Percentiles rank a stretch among this genome's conserved stretches.
Evolutionary conservation across 73 alveolate species (phyloP).

Genomic region (Symbiodinium pilosum): DNA sequence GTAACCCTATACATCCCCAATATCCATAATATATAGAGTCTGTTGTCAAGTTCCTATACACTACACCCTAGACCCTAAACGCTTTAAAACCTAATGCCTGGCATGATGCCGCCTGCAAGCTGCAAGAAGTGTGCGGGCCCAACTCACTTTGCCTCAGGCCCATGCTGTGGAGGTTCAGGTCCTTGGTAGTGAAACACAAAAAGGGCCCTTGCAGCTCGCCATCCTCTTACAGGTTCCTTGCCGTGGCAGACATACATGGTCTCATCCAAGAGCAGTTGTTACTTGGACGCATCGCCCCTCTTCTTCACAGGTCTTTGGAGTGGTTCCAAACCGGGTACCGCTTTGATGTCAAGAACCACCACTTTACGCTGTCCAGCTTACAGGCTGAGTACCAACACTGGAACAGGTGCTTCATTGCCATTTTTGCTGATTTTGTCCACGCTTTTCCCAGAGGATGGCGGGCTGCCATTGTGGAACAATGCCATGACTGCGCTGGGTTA

Average conservation of each 20-base stretch:
- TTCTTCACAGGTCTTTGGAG: neutral
- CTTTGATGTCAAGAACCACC: neutral
- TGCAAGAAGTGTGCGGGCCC: neutral
- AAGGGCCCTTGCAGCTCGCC: neutral
- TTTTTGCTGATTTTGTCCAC: slow-evolving; percentile 36
- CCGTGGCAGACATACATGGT: neutral
- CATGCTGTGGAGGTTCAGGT: neutral
- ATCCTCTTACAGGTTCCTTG: neutral
- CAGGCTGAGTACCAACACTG: neutral
- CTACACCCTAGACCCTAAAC: too few species aligned
- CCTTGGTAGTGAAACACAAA: neutral
- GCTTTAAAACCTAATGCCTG: too few species aligned
- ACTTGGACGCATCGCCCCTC: neutral
- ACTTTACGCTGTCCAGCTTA: neutral
- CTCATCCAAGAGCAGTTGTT: neutral
- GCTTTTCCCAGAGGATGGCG: slow-evolving; percentile 46
- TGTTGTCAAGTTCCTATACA: too few species aligned
- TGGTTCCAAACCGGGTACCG: neutral
- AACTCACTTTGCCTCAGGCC: neutral
- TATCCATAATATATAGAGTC: too few species aligned
- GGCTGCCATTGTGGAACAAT: neutral
- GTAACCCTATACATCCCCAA: too few species aligned
- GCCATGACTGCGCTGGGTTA: neutral
- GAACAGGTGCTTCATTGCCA: neutral
- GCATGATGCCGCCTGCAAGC: neutral